phyloP scores from a whole-genome alignment of 352 stramenopile species.

The Phytophthora ohioensis region DNA sequence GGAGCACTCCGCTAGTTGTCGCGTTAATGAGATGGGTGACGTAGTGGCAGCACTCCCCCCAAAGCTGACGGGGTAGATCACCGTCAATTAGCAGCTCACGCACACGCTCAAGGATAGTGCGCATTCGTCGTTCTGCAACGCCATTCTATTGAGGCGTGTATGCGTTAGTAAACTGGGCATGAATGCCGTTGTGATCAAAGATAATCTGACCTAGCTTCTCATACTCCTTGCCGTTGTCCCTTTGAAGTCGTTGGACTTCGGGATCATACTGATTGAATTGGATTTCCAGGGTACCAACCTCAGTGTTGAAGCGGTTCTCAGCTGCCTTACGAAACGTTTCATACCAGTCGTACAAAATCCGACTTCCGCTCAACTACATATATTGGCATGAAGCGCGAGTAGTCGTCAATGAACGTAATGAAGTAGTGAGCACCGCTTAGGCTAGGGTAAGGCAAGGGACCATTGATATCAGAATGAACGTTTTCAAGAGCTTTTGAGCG shows the following conservation, averaged over 20 bases:
- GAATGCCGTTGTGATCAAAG: slow-evolving; percentile 16
- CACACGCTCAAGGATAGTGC: slow-evolving; percentile 22
- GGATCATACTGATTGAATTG: slow-evolving; percentile 7
- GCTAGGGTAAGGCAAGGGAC: slow-evolving; percentile 7
- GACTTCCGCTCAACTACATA: slow-evolving; percentile 3
- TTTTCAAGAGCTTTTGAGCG: not conserved
- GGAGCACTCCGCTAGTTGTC: not conserved
- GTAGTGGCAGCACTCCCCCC: not conserved
- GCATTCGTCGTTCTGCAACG: slow-evolving; percentile 22
- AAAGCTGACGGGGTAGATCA: not conserved
- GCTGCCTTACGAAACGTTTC: not conserved
- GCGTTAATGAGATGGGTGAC: slow-evolving; percentile 4
- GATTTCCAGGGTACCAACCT: not conserved
- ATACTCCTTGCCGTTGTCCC: slow-evolving; percentile 10
- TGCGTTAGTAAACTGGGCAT: slow-evolving; percentile 24
- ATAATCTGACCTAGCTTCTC: slow-evolving; percentile 15
- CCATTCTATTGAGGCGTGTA: slow-evolving; percentile 21
- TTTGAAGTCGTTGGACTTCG: not conserved
- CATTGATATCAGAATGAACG: slow-evolving; percentile 9
- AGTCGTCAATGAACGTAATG: slow-evolving; percentile 18
- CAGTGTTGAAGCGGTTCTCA: not conserved
- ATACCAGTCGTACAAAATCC: not conserved
- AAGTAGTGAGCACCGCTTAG: slow-evolving; percentile 12
- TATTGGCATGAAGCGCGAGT: slow-evolving; percentile 1
- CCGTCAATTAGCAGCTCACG: slow-evolving; percentile 19